These are phyloP conservation scores for Chrysanthemum lavandulifolium DNA, from an alignment of 129 eudicot genomes.

Conservation along the genomic window DNA sequence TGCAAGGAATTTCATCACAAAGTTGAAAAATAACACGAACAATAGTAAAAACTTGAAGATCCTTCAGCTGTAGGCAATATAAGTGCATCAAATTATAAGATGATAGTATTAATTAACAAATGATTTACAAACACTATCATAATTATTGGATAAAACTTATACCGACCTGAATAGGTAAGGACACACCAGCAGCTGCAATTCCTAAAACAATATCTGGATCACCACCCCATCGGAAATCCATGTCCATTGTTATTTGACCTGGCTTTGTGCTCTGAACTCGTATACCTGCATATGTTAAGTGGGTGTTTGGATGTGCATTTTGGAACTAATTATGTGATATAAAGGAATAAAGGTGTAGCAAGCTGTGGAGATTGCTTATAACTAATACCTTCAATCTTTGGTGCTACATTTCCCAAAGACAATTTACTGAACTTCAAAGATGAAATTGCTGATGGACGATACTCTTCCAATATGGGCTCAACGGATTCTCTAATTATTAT, in stretches of 20 bases:
- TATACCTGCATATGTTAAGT: constrained; percentile 55
- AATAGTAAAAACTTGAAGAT: constrained; percentile 92
- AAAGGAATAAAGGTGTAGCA: too few relatives aligned
- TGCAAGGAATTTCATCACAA: constrained; percentile 94
- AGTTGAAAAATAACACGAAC: constrained; percentile 94
- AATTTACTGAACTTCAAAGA: constrained; percentile 87
- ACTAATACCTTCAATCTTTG: constrained; percentile 84
- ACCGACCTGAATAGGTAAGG: constrained; percentile 90
- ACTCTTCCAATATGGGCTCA: constrained; percentile 91
- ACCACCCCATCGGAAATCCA: constrained; percentile 99
- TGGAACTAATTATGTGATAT: too few relatives aligned
- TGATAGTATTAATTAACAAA: not conserved
- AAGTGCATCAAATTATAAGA: not conserved
- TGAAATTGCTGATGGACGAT: constrained; percentile 92
- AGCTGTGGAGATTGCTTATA: not conserved
- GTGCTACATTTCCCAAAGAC: constrained; percentile 91
- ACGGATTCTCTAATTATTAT: constrained; percentile 77
- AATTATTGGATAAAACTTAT: constrained; percentile 6
- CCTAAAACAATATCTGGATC: constrained; percentile 85
- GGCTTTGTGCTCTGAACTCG: constrained; percentile 92
- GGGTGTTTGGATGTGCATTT: constrained; percentile 17
- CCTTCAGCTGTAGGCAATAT: constrained; percentile 69
- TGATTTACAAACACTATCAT: not conserved
- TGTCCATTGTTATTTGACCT: constrained; percentile 94
- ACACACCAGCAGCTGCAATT: constrained; percentile 78